Evolutionary conservation across 352 stramenopile species (phyloP).

Genomic region (Phytophthora meadii): DNA sequence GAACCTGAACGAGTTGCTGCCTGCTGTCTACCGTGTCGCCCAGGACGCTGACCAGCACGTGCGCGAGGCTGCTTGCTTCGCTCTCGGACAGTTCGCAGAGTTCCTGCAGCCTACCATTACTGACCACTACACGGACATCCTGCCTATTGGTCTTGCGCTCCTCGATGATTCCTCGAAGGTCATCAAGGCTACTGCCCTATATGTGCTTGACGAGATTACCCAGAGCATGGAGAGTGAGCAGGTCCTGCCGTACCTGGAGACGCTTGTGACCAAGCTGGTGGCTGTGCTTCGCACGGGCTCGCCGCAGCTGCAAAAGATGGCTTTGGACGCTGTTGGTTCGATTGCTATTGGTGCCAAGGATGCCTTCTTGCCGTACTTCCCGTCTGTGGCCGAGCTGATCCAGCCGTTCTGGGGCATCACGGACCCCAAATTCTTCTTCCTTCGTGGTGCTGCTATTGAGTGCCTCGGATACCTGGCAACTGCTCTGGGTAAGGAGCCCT

Average conservation of each 20-base stretch:
- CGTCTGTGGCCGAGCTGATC: slow-evolving; percentile 86
- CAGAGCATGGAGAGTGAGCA: slow-evolving; percentile 97
- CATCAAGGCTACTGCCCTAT: slow-evolving; percentile 96
- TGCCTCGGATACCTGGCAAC: slow-evolving; percentile 98
- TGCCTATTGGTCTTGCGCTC: slow-evolving; percentile 95
- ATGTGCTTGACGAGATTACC: slow-evolving; percentile 99
- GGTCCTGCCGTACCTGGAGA: slow-evolving; percentile 95
- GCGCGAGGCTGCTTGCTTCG: slow-evolving; percentile 97
- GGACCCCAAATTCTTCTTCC: slow-evolving; percentile 93
- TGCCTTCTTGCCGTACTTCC: slow-evolving; percentile 97
- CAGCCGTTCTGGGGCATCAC: slow-evolving; percentile 92
- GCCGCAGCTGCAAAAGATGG: slow-evolving; percentile 97
- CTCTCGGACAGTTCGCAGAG: slow-evolving; percentile 98
- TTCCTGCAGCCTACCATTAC: slow-evolving; percentile 98
- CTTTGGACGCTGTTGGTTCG: slow-evolving; percentile 95
- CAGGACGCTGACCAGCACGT: slow-evolving; percentile 94
- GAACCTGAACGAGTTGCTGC: slow-evolving; percentile 94
- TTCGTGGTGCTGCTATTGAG: slow-evolving; percentile 96
- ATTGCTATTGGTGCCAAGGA: slow-evolving; percentile 97
- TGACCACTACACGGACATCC: slow-evolving; percentile 94
- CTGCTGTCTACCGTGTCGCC: slow-evolving; percentile 91
- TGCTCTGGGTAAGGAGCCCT: slow-evolving; percentile 95
- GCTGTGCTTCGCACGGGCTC: slow-evolving; percentile 92
- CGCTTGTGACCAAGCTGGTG: slow-evolving; percentile 96
- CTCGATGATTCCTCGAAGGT: slow-evolving; percentile 94